Evolutionary conservation across 2,329 filamentous ascomycete species (phyloP), one percentile per base, ranked within the genome.

Genomic region (Penicillium sp.): DNA sequence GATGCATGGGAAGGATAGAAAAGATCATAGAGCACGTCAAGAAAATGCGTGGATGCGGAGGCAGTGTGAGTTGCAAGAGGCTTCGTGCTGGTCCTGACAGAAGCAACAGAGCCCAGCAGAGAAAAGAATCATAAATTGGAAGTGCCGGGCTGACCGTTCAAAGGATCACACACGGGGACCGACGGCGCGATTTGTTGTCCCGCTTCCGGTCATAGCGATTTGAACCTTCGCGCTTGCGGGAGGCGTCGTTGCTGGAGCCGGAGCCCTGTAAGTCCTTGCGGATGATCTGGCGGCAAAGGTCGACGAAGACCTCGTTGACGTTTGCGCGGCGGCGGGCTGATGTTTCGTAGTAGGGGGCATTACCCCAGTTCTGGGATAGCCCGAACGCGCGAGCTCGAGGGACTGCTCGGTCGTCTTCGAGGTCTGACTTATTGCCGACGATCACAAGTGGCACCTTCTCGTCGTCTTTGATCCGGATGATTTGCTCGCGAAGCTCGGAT

Each of bases 401-500:
- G 7, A 95, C 86, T 14, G 78, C 79, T 19, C 88, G 81, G 62
- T 90, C 86, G 61, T 94, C 88, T 67, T 93, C 87, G 29, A 95
- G 76, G 59, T 95, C 88, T 45, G 84, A 86, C 68, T 94, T 94
- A 74, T 94, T 95, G 48, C 88, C 88, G 32, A 94, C 88, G 47
- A 95, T 87, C 34, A 95, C 88, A 61, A 95, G 86, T 15, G 87
- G 87, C 3, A 91, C 80, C 47, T 82, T 84, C 39, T 88, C 84
- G 65, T 91, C 86, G 63, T 90, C 86, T 69, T 94, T 94, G 69
- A 94, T 91, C 45, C 87, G 86, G 45, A 89, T 84, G 49, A 95
- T 94, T 67, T 94, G 87, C 59, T 94, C 87, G 35, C 87, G 84
- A 28, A 95, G 76, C 54, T 86, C 84, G 53, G 80, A 77, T 19